Evolutionary conservation across 108 stramenopile species (phyloP), one percentile per base, ranked within the genome.

Genomic region (Parmales sp.): DNA sequence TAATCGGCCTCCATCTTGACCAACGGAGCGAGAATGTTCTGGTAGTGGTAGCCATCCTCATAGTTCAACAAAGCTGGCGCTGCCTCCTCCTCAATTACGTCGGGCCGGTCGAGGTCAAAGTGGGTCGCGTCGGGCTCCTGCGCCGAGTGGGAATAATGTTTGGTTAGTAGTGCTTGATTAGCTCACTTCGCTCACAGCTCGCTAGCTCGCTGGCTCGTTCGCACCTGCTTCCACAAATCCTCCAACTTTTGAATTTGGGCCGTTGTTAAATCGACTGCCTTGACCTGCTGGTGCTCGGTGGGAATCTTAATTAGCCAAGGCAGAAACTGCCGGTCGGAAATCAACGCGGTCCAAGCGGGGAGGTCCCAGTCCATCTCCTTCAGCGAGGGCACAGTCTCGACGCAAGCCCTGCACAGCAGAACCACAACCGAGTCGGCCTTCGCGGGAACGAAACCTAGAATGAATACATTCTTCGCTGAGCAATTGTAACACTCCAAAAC

Each of bases 331-430:
- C 93, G 74, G 74, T 97, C 96, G 51, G 91, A 90, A 50, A 99
- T 90, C 36, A 99, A 74, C 0, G 96, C 93, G 80, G 90, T 83
- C 98, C 98, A 99, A 66, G 92, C 88, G 13, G 85, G 73, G 36
- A 97, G 70, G 63, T 96, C 94, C 98, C 96, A 97, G 65, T 91
- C 95, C 95, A 98, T 96, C 74, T 95, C 91, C 82, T 94, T 90
- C 72, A 96, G 80, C 9, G 88, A 89, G 1, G 88, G 90, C 23
- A 92, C 91, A 0, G 86, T 91, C 68, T 91, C 91, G 16, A 94
- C 88, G 81, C 96, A 97, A 29, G 86, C 94, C 29, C 98, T 84
- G 82, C 98, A 99, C 26, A 97, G 82, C 43, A 99, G 76, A 18
- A 98, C 95, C 0, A 92, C 89, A 48, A 79, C 83, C 37, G 87